Base-by-base conservation (phyloP, 176 grass and related monocot species). In the Aegilops umbellulata region DNA sequence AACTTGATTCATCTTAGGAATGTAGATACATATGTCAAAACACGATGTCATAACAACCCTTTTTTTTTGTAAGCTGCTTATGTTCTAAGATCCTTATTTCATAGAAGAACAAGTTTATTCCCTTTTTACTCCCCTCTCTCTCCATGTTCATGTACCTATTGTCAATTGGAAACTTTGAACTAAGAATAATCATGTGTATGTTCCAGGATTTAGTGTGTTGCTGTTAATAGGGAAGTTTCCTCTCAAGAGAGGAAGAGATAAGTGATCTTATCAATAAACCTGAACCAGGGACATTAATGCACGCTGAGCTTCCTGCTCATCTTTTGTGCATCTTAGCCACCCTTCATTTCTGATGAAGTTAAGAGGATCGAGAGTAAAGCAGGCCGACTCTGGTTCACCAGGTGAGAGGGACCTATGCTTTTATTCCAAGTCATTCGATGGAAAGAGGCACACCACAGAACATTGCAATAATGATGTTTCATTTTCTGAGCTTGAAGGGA, bases 231-330 rank as follows among this genome's bases (percentile, higher is more conserved):
- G 68, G 22, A n/a, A 76, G 14, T 58, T 79, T 79, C 2, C 29
- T 26, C 8, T n/a, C 29, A 29, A 51, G 57, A 63, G 78, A 83
- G 66, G 24, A 90, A 79, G 58, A 70, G 22, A 31, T 16, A 30
- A 62, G 53, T 46, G 16, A 83, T 22, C 49, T 74, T 71, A 76
- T 73, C 78, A 36, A 47, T 60, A 70, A 74, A 86, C 20, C 79
- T 71, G 55, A 79, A 65, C 60, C 51, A 84, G 82, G 44, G 75
- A 65, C 58, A 83, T 87, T 76, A 51, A 79, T 83, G 57, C 82
- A 83, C 83, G 42, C 11, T 90, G 30, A 72, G 57, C 26, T 55
- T 34, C 39, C 31, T 79, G 22, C 32, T 83, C 24, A 75, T 89
- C 31, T 78, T 73, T 6, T 83, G 8, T 65, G 41, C 65, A 46